Evolutionary conservation across 257 asterid genomes (phyloP).

Genomic region (Solanum pimpinellifolium): DNA sequence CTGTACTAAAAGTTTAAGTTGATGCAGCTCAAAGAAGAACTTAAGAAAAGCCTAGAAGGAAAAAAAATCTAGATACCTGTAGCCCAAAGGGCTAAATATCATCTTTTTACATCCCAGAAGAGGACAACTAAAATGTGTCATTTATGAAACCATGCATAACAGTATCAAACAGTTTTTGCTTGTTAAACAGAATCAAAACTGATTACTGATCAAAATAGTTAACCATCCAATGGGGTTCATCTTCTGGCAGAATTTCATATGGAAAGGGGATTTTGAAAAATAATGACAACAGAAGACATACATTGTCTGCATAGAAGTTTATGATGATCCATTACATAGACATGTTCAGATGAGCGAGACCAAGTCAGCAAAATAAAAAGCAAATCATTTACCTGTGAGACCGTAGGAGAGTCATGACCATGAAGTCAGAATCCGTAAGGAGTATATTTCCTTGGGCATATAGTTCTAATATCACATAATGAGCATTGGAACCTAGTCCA

Average conservation of each 20-base stretch:
- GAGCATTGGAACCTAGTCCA: conserved; percentile 83
- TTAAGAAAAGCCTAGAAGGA: neutral
- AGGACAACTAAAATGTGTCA: neutral
- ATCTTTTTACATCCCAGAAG: neutral
- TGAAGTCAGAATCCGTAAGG: conserved; percentile 78
- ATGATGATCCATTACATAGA: neutral
- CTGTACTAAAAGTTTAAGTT: neutral
- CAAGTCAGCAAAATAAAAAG: neutral
- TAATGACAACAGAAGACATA: neutral
- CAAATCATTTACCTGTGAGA: conserved; percentile 74
- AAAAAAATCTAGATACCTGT: neutral
- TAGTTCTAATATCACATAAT: conserved; percentile 82
- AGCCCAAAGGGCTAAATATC: neutral
- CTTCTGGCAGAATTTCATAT: neutral
- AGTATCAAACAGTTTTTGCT: neutral
- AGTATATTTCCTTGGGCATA: conserved; percentile 97
- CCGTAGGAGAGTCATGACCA: conserved; percentile 88
- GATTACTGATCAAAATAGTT: neutral
- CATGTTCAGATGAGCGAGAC: neutral
- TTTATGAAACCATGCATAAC: neutral
- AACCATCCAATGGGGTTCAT: neutral
- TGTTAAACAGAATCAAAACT: neutral
- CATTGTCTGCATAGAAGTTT: neutral
- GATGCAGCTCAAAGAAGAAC: neutral
- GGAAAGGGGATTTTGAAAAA: neutral